These are phyloP conservation scores for Xylariales sp. DNA, from an alignment of 2,329 filamentous ascomycete species.

Conservation along the genomic window DNA sequence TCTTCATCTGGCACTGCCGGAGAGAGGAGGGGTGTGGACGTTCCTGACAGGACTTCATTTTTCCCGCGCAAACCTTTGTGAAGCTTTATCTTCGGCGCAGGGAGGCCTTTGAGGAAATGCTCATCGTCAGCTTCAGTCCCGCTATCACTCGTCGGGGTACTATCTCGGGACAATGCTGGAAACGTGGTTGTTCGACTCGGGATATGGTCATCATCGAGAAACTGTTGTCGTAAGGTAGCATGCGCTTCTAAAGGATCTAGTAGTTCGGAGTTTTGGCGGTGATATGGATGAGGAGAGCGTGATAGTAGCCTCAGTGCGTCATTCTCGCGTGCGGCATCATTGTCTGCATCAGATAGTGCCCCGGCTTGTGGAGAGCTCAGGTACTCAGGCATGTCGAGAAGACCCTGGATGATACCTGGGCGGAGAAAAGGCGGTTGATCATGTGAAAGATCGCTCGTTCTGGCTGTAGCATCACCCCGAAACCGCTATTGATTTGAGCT, in stretches of 20 bases:
- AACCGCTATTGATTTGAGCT: no score
- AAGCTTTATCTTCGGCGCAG: constrained; percentile 67
- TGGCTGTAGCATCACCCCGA: constrained; percentile 1
- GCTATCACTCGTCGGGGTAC: constrained; percentile 72
- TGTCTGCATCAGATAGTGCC: background rate
- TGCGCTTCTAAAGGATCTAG: constrained; percentile 47
- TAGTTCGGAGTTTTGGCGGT: constrained; percentile 53
- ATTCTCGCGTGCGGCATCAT: constrained; percentile 27
- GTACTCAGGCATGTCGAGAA: constrained; percentile 8
- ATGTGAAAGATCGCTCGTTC: background rate
- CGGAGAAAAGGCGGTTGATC: background rate
- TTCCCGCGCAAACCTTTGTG: constrained; percentile 73
- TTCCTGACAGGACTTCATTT: constrained; percentile 49
- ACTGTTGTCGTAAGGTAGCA: no score
- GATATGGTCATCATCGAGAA: constrained; percentile 15
- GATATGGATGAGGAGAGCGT: constrained; percentile 66
- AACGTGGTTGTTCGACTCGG: constrained; percentile 14
- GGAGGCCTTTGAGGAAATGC: constrained; percentile 78
- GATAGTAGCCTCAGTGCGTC: constrained; percentile 44
- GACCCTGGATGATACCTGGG: constrained; percentile 3
- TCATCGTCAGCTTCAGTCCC: constrained; percentile 96
- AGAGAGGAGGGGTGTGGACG: constrained; percentile 51
- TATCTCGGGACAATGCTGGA: constrained; percentile 41
- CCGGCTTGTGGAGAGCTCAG: constrained; percentile 1
- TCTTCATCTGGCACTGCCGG: constrained; percentile 42